Conservation (phyloP, 805 yeast genomes). For the Metschnikowia aberdeeniae region DNA sequence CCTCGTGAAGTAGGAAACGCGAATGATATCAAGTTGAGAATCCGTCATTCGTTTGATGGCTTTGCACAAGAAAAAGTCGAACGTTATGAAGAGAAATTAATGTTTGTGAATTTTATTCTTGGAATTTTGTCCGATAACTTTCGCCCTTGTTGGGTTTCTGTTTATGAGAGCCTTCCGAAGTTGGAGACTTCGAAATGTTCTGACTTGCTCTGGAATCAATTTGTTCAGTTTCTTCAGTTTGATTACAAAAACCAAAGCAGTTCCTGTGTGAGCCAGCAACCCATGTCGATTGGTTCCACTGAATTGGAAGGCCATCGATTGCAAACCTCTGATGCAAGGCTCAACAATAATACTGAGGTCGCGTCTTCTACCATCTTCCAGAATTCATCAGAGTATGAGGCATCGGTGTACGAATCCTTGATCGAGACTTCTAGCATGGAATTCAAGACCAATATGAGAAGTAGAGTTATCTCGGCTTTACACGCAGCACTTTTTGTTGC, state of each 20-base stretch:
- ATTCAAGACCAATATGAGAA: constrained; percentile 46
- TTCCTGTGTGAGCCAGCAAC: constrained; percentile 11
- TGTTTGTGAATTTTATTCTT: constrained; percentile 21
- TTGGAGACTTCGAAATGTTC: constrained; percentile 32
- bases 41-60: constrained; percentile 52
- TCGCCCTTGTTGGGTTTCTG: constrained; percentile 83
- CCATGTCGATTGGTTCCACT: not conserved
- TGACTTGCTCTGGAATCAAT: constrained; percentile 52
- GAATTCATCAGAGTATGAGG: constrained; percentile 27
- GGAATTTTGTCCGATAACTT: constrained; percentile 75
- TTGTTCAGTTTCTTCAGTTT: constrained; percentile 31
- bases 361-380: constrained; percentile 17
- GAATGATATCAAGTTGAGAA: constrained; percentile 69
- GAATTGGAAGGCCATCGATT: constrained; percentile 25
- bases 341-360: constrained; percentile 37
- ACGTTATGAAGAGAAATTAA: not conserved
- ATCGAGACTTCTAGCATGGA: constrained; percentile 4
- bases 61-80: constrained; percentile 21
- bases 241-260: constrained; percentile 20
- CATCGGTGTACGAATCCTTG: not conserved
- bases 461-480: constrained; percentile 56
- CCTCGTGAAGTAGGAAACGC: constrained; percentile 67
- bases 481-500: constrained; percentile 60
- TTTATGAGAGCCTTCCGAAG: constrained; percentile 53
- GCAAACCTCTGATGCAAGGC: constrained; percentile 44